Percentiles rank a stretch among this genome's conserved stretches.
Conservation (phyloP, 2,329 filamentous ascomycete genomes). For the Chaetothyriales sp. region DNA sequence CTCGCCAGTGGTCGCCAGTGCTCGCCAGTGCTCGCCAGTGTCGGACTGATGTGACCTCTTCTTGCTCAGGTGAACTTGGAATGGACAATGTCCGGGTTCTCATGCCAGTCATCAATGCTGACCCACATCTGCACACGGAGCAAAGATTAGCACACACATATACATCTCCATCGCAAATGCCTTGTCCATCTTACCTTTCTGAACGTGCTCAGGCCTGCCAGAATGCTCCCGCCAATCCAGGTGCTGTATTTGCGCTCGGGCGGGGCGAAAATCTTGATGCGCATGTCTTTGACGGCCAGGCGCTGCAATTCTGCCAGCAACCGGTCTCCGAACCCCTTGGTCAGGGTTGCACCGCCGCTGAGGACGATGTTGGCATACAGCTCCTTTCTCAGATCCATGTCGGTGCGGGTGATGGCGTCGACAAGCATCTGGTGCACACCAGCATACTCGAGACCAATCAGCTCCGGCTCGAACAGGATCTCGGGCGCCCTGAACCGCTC, state of each 20-base stretch:
- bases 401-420: conserved; percentile 85
- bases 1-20: too few relatives aligned
- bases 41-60: neutral
- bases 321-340: conserved; percentile 90
- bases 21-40: neutral
- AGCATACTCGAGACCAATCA: conserved; percentile 92
- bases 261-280: conserved; percentile 97
- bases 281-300: conserved; percentile 95
- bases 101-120: conserved; percentile 98
- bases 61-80: conserved; percentile 71
- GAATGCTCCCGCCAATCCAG: conserved; percentile 96
- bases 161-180: conserved; percentile 1
- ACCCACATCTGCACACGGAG: conserved; percentile 78
- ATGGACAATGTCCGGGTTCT: conserved; percentile 98
- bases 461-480: conserved; percentile 93
- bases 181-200: conserved; percentile 59
- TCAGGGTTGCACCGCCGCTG: conserved; percentile 88
- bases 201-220: conserved; percentile 93
- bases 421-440: conserved; percentile 97
- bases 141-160: conserved; percentile 4
- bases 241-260: conserved; percentile 97
- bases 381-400: conserved; percentile 86
- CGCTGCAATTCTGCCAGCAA: conserved; percentile 83
- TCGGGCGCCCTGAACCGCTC: conserved; percentile 93
- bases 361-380: conserved; percentile 95